A percentile compares a stretch with the other conserved stretches of the same genome.
Conservation (phyloP, 2,329 filamentous ascomycete species). For the Cytospora chrysosperma region DNA sequence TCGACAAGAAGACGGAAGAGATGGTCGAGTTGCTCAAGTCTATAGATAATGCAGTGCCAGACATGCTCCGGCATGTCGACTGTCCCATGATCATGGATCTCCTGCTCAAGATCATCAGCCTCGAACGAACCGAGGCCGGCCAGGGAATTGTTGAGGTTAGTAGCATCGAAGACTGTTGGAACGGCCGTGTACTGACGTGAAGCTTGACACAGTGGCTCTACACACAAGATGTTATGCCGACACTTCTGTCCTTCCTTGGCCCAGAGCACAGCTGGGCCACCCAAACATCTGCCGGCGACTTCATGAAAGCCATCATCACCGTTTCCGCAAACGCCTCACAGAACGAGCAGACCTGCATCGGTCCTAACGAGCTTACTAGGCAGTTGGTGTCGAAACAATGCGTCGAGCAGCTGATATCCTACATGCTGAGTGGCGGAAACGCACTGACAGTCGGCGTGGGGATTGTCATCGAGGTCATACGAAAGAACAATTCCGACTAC, state of each 20-base stretch:
- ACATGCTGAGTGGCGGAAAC: constrained; percentile 93
- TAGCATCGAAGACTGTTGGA: constrained; percentile 20
- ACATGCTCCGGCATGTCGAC: constrained; percentile 90
- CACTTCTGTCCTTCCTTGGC: constrained; percentile 80
- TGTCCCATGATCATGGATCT: constrained; percentile 99
- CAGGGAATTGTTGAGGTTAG: constrained; percentile 90
- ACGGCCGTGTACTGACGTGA: background rate
- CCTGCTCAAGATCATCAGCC: constrained; percentile 90
- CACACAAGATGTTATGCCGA: constrained; percentile 82
- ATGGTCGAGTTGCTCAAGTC: constrained; percentile 91
- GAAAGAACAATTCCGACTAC: constrained; percentile 99
- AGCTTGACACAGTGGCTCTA: constrained; percentile 73
- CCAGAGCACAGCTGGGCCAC: constrained; percentile 84
- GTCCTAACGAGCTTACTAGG: constrained; percentile 92
- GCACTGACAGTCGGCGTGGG: constrained; percentile 93
- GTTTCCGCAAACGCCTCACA: constrained; percentile 98
- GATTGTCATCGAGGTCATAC: constrained; percentile 96
- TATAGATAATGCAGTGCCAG: constrained; percentile 75
- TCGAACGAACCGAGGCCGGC: constrained; percentile 88
- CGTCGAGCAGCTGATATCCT: constrained; percentile 77
- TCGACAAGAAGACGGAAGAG: constrained; percentile 97
- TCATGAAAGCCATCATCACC: constrained; percentile 97
- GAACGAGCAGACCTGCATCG: constrained; percentile 98
- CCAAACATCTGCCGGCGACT: constrained; percentile 95
- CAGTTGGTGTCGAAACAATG: constrained; percentile 88